Conservation (phyloP, 495 filamentous ascomycete genomes). For the Annulohypoxylon stygium region DNA sequence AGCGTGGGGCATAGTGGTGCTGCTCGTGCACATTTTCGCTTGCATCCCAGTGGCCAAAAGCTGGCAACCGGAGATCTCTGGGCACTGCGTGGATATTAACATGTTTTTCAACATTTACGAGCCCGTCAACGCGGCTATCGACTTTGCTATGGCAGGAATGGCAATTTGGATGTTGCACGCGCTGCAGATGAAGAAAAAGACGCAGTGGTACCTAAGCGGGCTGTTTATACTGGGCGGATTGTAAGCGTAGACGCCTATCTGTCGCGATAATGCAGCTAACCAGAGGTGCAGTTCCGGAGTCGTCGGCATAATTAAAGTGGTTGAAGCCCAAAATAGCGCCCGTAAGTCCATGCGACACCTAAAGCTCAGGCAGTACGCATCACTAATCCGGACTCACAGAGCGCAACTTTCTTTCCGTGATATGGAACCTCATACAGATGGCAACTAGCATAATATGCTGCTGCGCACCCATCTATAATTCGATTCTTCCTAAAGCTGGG, state of each 20-base stretch:
- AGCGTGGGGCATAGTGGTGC: conserved; percentile 10
- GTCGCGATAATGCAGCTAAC: neutral
- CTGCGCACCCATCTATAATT: conserved; percentile 38
- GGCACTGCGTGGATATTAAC: conserved; percentile 16
- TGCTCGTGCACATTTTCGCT: conserved; percentile 3
- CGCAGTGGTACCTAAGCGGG: conserved; percentile 24
- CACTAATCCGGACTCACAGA: conserved; percentile 9
- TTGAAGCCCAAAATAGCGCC: conserved; percentile 19
- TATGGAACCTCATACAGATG: conserved; percentile 36
- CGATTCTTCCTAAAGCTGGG: conserved; percentile 6
- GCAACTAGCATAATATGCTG: conserved; percentile 40
- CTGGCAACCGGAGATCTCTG: conserved; percentile 17
- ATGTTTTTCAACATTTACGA: conserved; percentile 19
- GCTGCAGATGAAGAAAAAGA: conserved; percentile 15
- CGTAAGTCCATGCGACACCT: neutral
- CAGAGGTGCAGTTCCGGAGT: conserved; percentile 13
- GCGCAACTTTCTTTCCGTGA: conserved; percentile 1
- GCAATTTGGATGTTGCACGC: conserved; percentile 27
- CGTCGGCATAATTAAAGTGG: conserved; percentile 40
- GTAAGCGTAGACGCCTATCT: conserved; percentile 18
- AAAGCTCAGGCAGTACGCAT: neutral
- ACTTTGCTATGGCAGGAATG: conserved; percentile 35
- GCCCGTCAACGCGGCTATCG: conserved; percentile 32
- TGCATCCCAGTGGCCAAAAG: conserved; percentile 32
- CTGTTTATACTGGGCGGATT: conserved; percentile 37